phyloP scores from a whole-genome alignment of 2,329 filamentous ascomycete genomes.

The Ophiostoma fasciatum region DNA sequence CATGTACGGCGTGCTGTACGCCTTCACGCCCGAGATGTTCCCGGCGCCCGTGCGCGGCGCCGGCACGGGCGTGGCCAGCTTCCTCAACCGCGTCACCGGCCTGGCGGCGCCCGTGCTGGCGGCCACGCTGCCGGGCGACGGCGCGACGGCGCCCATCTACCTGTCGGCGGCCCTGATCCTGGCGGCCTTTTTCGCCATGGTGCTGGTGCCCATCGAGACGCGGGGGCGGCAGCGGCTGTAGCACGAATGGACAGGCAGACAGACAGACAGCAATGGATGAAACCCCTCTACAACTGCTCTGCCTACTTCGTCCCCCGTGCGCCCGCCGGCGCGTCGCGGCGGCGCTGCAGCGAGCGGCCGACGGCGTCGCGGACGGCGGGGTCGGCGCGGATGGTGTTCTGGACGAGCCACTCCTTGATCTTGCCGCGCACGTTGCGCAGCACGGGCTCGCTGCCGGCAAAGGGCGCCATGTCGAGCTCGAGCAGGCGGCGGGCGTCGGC shows the following conservation, averaged over 20 bases:
- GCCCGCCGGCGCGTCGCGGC: slow-evolving; percentile 48
- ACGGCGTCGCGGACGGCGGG: slow-evolving; percentile 73
- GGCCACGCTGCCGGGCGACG: slow-evolving; percentile 41
- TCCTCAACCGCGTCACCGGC: slow-evolving; percentile 53
- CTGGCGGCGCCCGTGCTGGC: slow-evolving; percentile 56
- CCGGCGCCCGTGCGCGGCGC: slow-evolving; percentile 57
- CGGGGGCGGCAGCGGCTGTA: slow-evolving; percentile 42
- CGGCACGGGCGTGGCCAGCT: slow-evolving; percentile 56
- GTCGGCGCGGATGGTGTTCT: slow-evolving; percentile 69
- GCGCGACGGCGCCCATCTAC: slow-evolving; percentile 41
- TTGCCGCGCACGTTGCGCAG: slow-evolving; percentile 50
- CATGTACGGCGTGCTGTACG: slow-evolving; percentile 64
- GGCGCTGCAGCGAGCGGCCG: slow-evolving; percentile 47
- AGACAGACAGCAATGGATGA: not conserved
- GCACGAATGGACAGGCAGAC: no score
- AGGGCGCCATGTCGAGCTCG: slow-evolving; percentile 68
- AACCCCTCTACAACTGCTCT: not conserved
- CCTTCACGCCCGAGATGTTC: slow-evolving; percentile 65
- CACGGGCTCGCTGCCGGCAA: slow-evolving; percentile 45
- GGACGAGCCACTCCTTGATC: slow-evolving; percentile 74
- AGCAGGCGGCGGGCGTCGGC: slow-evolving; percentile 56
- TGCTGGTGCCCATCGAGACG: slow-evolving; percentile 48
- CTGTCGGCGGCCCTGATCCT: slow-evolving; percentile 42
- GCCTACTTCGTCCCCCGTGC: slow-evolving; percentile 38
- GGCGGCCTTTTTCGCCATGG: slow-evolving; percentile 43